Evolutionary conservation across 2,329 filamentous ascomycete genomes (phyloP), one percentile per base, ranked within the genome.

Genomic region (Sodiomyces alkalinus): DNA sequence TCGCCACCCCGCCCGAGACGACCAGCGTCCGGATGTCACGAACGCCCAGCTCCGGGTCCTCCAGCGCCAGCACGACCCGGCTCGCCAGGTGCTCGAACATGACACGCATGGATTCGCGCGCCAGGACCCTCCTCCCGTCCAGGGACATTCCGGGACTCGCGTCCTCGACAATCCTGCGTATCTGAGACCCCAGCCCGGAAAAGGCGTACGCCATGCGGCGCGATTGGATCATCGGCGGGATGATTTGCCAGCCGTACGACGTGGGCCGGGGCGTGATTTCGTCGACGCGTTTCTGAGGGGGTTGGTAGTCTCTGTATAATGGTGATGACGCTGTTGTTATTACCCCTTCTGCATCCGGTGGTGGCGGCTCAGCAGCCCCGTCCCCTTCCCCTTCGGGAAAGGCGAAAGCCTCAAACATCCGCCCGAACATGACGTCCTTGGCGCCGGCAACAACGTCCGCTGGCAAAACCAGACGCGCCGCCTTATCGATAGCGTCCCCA

Each of bases 401-500:
- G 10, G 80, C 81, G 49, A 86, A 94, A 4, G 60, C 41, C 46
- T 96, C 87, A 12, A 98, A 67, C 12, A 77, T 52, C 17, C 73
- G 73, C 4, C 77, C 90, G 55, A 92, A 96, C 63, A 83, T 83
- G 29, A 81, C 75, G 40, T 68, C 68, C 22, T 59, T 60, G 20
- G 62, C 60, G 1, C 48, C 47, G 12, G 62, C 53, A 14, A 87
- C 50, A 3, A 74, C 38, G 0, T 60, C 50, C 0, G 53, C 16
- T 0, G 86, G 87, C 1, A 96, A 53, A 32, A 94, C 71, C 11
- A 65, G 60, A 26, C 90, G 72, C 6, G 82, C 85, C 32, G 74
- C 67, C 53, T 96, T 93, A 58, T 98, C 90, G 19, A 98, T 60
- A 42, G 80, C 72, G 52, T 93, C 82, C 27, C 90, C 90, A 33